These are phyloP conservation scores for Rhizoclosmatium sp. DNA, from an alignment of 192 early-diverging fungal genomes.

Conservation along the genomic window DNA sequence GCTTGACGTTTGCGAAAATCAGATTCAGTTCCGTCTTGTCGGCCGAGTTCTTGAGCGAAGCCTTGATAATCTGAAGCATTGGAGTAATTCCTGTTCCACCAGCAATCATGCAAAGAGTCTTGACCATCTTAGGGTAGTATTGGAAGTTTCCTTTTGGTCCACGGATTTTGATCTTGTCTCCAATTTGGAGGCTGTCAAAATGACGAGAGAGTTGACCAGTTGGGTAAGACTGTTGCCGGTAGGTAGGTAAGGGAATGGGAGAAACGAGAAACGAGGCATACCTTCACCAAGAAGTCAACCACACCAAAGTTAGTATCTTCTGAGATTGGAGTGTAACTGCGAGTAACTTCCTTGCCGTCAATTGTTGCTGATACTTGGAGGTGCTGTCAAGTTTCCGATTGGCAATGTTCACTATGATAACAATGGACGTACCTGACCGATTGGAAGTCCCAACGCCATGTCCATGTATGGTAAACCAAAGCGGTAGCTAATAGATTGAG, in stretches of 20 bases:
- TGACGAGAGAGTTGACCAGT: conserved; percentile 35
- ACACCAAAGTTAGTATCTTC: conserved; percentile 82
- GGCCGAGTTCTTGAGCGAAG: conserved; percentile 81
- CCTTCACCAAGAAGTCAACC: conserved; percentile 94
- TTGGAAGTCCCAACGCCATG: conserved; percentile 81
- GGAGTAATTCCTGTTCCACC: conserved; percentile 94
- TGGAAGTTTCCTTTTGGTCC: conserved; percentile 92
- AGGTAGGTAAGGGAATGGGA: background rate
- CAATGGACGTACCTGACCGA: conserved; percentile 68
- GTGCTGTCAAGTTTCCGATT: conserved; percentile 56
- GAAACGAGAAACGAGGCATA: conserved; percentile 29
- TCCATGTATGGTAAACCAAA: conserved; percentile 78
- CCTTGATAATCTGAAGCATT: conserved; percentile 93
- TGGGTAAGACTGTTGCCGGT: conserved; percentile 11
- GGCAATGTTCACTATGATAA: background rate
- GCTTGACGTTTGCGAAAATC: conserved; percentile 90
- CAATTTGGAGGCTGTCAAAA: conserved; percentile 66
- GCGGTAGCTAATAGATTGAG: conserved; percentile 68
- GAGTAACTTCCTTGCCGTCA: conserved; percentile 80
- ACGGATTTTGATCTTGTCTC: conserved; percentile 75
- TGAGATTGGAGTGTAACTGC: conserved; percentile 93
- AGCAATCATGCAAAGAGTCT: conserved; percentile 88
- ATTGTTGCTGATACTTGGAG: conserved; percentile 86
- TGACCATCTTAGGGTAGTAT: conserved; percentile 84
- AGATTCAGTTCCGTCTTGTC: conserved; percentile 87